Evolutionary conservation across 352 stramenopile genomes (phyloP), one percentile per base, ranked within the genome.

Genomic region (Phytophthora cactorum): DNA sequence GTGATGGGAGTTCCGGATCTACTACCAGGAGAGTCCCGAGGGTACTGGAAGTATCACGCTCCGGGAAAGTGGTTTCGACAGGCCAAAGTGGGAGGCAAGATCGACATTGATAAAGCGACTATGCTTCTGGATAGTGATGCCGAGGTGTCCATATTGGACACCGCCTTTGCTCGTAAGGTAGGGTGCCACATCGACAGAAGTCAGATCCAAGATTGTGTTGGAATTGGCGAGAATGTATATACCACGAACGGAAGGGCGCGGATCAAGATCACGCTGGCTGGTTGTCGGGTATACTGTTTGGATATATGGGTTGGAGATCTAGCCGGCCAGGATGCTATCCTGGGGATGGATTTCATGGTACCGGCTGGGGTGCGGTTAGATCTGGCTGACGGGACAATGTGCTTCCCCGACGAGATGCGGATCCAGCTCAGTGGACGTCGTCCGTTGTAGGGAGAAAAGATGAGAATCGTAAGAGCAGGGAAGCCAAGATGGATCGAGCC

Each of bases 51-150:
- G 45, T 53, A 62, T 22, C 43, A 62, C 22, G 17, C n/a, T 1
- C 59, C 59, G 0, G 31, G 57, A 12, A 77, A 80, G 52, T 36
- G 27, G 41, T 69, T 74, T n/a, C 52, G 57, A 10, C 59, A 81
- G 38, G 66, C 62, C 8, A 76, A 78, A 43, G 59, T 65, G 0
- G 5, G 3, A 0, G 61, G 61, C 0, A 57, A 52, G 29, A 41
- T 77, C 6, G 43, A 77, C 50, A 63, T 77, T 47, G 34, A 36
- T 2, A 47, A 58, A 7, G 62, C 73, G 1, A 53, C 29, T 25
- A 12, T 72, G 6, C 32, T 77, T 5, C 51, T 72, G 27, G 72
- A 80, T 25, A 68, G 57, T 15, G 52, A 52, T 28, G 65, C 52
- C 52, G 57, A 72, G 27, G 58, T 63, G 36, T 73, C 65, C 1